These are phyloP conservation scores for Onygenales sp. DNA, from an alignment of 2,329 filamentous ascomycete genomes.

Conservation along the genomic window DNA sequence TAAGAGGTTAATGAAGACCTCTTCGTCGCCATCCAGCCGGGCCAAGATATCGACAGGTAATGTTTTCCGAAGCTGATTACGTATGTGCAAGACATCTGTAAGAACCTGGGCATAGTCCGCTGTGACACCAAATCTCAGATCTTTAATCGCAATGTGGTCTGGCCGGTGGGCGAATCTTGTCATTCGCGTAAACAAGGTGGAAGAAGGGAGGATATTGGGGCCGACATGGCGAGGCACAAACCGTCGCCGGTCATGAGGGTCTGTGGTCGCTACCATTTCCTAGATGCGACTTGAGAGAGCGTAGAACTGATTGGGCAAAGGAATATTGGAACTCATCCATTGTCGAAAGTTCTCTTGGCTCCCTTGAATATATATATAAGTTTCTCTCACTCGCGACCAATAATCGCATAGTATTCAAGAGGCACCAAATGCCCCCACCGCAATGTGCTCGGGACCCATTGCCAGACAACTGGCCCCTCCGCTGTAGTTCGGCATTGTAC, in stretches of 20 bases:
- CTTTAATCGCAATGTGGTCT: not conserved
- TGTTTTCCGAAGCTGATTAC: not conserved
- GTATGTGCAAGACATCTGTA: not conserved
- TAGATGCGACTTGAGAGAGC: not conserved
- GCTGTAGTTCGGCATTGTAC: no score
- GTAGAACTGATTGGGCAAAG: no score
- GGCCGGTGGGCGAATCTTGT: not conserved
- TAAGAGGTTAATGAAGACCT: slow-evolving; percentile 25
- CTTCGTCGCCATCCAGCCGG: slow-evolving; percentile 17
- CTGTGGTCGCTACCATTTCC: not conserved
- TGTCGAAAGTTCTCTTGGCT: no score
- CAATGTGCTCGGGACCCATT: no score
- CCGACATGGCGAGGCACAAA: slow-evolving; percentile 22
- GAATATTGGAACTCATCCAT: no score
- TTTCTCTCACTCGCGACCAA: no score
- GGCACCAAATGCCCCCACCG: no score
- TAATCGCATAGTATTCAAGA: no score
- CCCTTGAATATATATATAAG: no score
- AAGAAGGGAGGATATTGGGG: slow-evolving; percentile 22
- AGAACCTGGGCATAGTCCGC: not conserved
- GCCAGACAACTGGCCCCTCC: no score
- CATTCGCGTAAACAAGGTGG: slow-evolving; percentile 22
- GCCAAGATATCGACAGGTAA: not conserved
- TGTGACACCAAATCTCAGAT: not conserved
- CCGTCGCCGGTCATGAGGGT: not conserved